Evolutionary conservation across 2,329 filamentous ascomycete genomes (phyloP).

Genomic region (Ophiostoma ulmi): DNA sequence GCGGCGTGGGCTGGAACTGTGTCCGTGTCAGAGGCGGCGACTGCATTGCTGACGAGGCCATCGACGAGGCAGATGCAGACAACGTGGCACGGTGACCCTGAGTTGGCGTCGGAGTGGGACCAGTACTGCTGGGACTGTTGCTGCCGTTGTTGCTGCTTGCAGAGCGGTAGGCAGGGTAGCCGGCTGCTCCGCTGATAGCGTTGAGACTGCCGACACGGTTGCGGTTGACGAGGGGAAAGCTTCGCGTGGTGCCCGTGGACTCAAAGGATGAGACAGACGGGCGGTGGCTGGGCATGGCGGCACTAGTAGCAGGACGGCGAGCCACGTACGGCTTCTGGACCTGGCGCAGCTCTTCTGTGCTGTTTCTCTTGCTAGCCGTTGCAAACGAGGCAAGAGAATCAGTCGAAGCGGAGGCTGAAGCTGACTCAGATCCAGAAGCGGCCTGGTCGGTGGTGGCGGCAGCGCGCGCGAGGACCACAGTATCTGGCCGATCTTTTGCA

Average conservation of each 20-base stretch:
- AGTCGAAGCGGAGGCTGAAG: background rate
- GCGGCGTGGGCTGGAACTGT: background rate
- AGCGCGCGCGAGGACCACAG: background rate
- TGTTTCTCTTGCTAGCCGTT: constrained; percentile 20
- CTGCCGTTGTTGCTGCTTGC: constrained; percentile 34
- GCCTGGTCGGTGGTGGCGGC: background rate
- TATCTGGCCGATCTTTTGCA: constrained; percentile 14
- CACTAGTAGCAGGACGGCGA: constrained; percentile 42
- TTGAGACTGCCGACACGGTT: constrained; percentile 23
- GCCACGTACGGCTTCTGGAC: constrained; percentile 21
- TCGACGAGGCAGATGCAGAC: background rate
- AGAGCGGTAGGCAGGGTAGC: constrained; percentile 33
- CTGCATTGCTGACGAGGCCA: background rate
- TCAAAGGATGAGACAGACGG: constrained; percentile 54
- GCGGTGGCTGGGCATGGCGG: constrained; percentile 42
- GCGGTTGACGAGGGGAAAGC: constrained; percentile 52
- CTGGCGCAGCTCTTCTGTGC: constrained; percentile 26
- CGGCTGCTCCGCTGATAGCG: constrained; percentile 29
- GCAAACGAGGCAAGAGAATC: background rate
- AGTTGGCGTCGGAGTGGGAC: background rate
- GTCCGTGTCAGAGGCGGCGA: background rate
- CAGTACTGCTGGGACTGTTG: constrained; percentile 14
- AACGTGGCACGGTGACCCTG: background rate
- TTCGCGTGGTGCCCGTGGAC: constrained; percentile 55
- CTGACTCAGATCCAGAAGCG: background rate